Conservation (phyloP, 257 asterid genomes). For the Petunia axillaris region DNA sequence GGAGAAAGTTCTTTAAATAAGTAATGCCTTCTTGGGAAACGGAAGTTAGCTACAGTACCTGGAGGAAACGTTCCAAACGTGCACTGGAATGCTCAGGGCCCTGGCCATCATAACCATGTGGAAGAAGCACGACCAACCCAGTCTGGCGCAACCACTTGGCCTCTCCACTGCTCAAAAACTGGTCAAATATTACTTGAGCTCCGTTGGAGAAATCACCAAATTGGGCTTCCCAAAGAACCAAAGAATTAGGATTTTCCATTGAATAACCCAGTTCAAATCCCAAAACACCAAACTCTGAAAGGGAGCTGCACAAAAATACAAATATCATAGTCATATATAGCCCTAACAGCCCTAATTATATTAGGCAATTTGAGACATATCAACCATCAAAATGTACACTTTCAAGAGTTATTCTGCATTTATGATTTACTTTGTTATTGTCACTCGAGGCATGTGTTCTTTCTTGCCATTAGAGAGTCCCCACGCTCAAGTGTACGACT, state of each 20-base stretch:
- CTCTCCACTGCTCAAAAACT: conserved; percentile 93
- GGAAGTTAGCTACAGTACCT: conserved; percentile 46
- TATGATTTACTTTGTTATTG: neutral
- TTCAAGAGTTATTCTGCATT: neutral
- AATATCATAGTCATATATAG: conserved; percentile 1
- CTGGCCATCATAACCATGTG: conserved; percentile 97
- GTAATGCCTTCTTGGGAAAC: neutral
- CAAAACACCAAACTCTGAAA: conserved; percentile 90
- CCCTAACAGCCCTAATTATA: neutral
- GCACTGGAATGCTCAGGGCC: conserved; percentile 99
- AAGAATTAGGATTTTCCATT: conserved; percentile 94
- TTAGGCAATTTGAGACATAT: neutral
- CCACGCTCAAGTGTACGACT: neutral
- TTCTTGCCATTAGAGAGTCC: neutral
- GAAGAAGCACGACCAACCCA: conserved; percentile 83
- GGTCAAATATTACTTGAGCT: conserved; percentile 95
- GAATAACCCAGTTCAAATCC: conserved; percentile 96
- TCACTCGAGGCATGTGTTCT: neutral
- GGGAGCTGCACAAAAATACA: conserved; percentile 62
- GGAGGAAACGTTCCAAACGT: conserved; percentile 91
- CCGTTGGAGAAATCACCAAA: conserved; percentile 94
- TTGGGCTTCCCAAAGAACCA: conserved; percentile 97
- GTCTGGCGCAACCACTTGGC: conserved; percentile 97
- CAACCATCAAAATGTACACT: neutral
- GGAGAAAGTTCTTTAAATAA: conserved; percentile 13